Evolutionary conservation across 441 rosid species (phyloP), one percentile per base, ranked within the genome.

Genomic region (Arabidopsis hybrid): DNA sequence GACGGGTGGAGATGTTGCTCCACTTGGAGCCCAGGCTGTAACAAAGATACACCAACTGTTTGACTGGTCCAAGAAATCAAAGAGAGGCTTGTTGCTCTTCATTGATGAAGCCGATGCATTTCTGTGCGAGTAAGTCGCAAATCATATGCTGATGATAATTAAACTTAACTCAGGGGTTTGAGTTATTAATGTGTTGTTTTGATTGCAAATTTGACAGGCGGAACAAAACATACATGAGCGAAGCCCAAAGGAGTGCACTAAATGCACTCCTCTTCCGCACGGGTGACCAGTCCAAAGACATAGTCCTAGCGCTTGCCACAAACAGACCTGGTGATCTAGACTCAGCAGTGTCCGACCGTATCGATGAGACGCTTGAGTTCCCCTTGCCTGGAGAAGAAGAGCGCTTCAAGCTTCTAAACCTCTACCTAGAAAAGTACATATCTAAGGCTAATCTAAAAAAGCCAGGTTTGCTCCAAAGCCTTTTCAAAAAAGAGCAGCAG

Each of bases 1-100:
- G 98, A 95, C 96, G 1, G 99, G 97, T 36, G 99, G 98, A 67
- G 99, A 95, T 85, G 96, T 95, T 73, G 97, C 96, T 71, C 99
- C 99, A 2, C 84, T 95, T 69, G 99, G 98, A 73, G 71, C 97
- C 42, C 97, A 95, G 80, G 99, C 99, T 60, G 99, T 92, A 84
- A 95, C 99, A 4, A 95, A 95, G 86, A 95, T 95, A 76, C 98
- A 95, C 78, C 95, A 92, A 77, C 74, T 92, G 72, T 95, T 95
- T 69, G 98, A 95, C 78, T 95, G 99, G 99, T 84, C 90, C 47
- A 92, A 91, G 83, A 95, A 95, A 73, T 91, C 99, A 42, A 84
- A 77, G 55, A 86, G 90, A 77, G 98, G 98, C 55, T 81, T 92
- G 74, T 61, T 95, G 82, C 85, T 93, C 60, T 93, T 89, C 84